Base-by-base conservation (phyloP, 179 eudicot genomes). In the Spinacia oleracea region DNA sequence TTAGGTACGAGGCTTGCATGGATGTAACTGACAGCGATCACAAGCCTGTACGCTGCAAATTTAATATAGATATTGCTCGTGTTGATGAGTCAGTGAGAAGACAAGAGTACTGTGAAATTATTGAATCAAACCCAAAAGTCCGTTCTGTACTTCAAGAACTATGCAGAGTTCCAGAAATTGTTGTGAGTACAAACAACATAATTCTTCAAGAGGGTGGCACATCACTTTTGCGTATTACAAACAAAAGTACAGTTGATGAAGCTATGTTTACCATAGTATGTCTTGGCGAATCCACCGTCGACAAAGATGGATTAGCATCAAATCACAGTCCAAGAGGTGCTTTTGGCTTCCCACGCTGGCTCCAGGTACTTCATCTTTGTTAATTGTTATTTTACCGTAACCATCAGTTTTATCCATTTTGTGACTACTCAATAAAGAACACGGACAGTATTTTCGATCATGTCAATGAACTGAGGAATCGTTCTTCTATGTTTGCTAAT, bases 11-110 rank as follows among this genome's bases (percentile, higher is more conserved):
- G 76, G 93, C 97, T 83, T 94, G 98, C 89, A 96, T 96, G 99
- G 97, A 96, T 77, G 99, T 96, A 81, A 93, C 93, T 46, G 99
- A 96, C 73, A 96, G 99, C 77, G 99, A 96, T 84, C 99, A 96
- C 90, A 96, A 96, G 86, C 99, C 98, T 70, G 99, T 96, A 15
- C 97, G 99, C 55, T 88, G 97, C 86, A 84, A 90, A 76, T 91
- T 96, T 75, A 82, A 76, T 78, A 85, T 96, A 63, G 97, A 96
- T 84, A 84, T 96, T 70, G 99, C 97, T 78, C 88, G 96, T 75
- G 91, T 91, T 63, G 97, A 96, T 56, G 97, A 96, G 84, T 84
- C 96, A 48, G 85, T 91, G 66, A 90, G 97, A 81, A 92, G 99
- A 85, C 97, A 92, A 88, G 96, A 90, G 76, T 92, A 87, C 79